Conservation (phyloP, 31 red algal genomes). For the Asparagopsis taxiformis region DNA sequence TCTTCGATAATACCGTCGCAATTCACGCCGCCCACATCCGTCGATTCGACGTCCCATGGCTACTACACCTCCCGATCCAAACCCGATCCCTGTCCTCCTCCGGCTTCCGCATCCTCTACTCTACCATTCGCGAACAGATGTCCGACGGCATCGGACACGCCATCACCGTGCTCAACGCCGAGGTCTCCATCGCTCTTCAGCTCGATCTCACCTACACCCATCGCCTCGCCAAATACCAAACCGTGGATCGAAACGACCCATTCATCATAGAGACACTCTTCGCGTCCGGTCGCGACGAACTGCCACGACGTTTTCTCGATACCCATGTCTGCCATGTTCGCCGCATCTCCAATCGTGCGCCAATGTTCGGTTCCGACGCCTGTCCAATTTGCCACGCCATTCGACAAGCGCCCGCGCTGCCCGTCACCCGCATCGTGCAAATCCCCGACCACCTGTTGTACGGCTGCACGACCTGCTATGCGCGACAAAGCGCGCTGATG, state of each 20-base stretch:
- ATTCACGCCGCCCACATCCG: too few relatives aligned
- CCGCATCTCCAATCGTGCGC: too few relatives aligned
- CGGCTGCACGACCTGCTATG: conserved; percentile 22
- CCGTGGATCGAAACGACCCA: too few relatives aligned
- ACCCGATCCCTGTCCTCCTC: conserved; percentile 9
- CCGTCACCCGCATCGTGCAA: conserved; percentile 1
- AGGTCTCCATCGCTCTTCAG: conserved; percentile 30
- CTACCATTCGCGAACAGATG: conserved; percentile 11
- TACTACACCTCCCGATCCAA: conserved; percentile 2
- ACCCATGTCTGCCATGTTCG: too few relatives aligned
- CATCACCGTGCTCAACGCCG: conserved; percentile 35
- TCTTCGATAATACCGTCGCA: too few relatives aligned
- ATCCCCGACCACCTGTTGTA: conserved; percentile 25
- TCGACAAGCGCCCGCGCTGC: too few relatives aligned
- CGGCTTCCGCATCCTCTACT: conserved; percentile 22
- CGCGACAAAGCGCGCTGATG: conserved; percentile 1
- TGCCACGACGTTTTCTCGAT: too few relatives aligned
- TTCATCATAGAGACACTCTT: too few relatives aligned
- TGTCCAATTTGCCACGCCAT: too few relatives aligned
- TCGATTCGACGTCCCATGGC: conserved; percentile 26
- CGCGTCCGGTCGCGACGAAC: too few relatives aligned
- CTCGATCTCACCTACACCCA: conserved; percentile 33
- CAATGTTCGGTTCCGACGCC: too few relatives aligned
- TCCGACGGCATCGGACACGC: conserved; percentile 33
- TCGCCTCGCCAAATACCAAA: conserved; percentile 8